Conservation (phyloP, 164 flowering plant genomes). For the Stephania japonica region DNA sequence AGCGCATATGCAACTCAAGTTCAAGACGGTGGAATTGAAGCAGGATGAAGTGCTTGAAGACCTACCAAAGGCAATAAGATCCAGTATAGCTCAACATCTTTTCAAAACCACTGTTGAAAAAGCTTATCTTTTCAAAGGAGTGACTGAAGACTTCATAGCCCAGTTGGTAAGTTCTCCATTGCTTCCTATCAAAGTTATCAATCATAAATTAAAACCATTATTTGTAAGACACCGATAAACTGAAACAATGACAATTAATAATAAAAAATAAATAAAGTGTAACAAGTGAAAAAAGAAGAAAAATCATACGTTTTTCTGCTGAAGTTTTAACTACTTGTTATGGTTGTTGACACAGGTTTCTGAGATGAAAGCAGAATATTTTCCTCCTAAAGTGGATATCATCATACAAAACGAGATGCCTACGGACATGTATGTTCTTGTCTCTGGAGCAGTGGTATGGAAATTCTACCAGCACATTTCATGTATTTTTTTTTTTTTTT, state of each 20-base stretch:
- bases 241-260: neutral
- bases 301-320: neutral
- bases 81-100: conserved; percentile 73
- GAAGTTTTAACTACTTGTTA: neutral
- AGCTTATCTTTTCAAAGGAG: conserved; percentile 66
- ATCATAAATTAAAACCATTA: neutral
- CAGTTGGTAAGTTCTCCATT: conserved; percentile 45
- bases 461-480: conserved; percentile 1
- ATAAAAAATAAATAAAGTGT: neutral
- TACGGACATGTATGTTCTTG: conserved; percentile 80
- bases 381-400: conserved; percentile 83
- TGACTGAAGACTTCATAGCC: conserved; percentile 53
- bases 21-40: conserved; percentile 73
- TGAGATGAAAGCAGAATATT: conserved; percentile 88
- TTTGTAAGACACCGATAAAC: neutral
- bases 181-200: neutral
- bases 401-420: conserved; percentile 81
- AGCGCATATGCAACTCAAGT: conserved; percentile 74
- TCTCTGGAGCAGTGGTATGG: conserved; percentile 77
- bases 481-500: too few species aligned
- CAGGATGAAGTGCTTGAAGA: conserved; percentile 72
- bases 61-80: conserved; percentile 83
- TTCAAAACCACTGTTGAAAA: conserved; percentile 46
- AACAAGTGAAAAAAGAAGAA: neutral
- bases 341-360: conserved; percentile 45